Evolutionary conservation across 2,329 filamentous ascomycete genomes (phyloP).

Genomic region (Thyridium curvatum): DNA sequence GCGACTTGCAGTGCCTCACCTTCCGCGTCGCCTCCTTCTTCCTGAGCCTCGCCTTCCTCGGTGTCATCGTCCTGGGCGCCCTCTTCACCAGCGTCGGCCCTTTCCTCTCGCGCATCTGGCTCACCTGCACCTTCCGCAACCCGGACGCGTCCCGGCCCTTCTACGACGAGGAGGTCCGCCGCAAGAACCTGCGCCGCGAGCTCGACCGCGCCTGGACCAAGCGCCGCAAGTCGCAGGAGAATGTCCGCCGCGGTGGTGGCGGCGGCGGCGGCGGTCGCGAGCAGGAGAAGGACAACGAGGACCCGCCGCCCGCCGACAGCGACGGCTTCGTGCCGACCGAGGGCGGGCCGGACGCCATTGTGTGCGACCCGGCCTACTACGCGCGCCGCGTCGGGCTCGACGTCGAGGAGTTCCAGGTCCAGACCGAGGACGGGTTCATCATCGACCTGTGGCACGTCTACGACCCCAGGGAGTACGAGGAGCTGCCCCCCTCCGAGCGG

Average conservation of each 20-base stretch:
- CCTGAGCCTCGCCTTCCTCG: slow-evolving; percentile 71
- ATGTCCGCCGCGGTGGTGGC: slow-evolving; percentile 16
- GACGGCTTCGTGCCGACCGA: slow-evolving; percentile 68
- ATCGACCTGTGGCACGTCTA: slow-evolving; percentile 87
- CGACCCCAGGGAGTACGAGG: slow-evolving; percentile 67
- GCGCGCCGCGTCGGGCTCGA: slow-evolving; percentile 83
- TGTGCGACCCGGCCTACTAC: slow-evolving; percentile 80
- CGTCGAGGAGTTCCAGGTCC: slow-evolving; percentile 73
- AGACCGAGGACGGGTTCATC: slow-evolving; percentile 91
- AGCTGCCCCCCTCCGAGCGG: slow-evolving; percentile 40
- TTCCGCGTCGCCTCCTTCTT: slow-evolving; percentile 67
- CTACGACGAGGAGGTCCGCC: slow-evolving; percentile 62
- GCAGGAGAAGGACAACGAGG: slow-evolving; percentile 36
- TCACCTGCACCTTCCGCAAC: slow-evolving; percentile 51
- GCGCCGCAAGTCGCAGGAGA: slow-evolving; percentile 25
- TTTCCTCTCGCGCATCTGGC: slow-evolving; percentile 40
- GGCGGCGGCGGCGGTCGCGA: no score
- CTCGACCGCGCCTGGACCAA: slow-evolving; percentile 57
- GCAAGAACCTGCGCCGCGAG: slow-evolving; percentile 48
- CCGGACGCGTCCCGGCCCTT: slow-evolving; percentile 60
- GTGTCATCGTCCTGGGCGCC: slow-evolving; percentile 68
- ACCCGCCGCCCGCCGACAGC: slow-evolving; percentile 23
- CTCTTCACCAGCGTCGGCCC: slow-evolving; percentile 59
- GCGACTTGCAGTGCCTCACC: slow-evolving; percentile 56
- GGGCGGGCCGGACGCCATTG: slow-evolving; percentile 71